These are phyloP conservation scores for Ogataea henricii DNA, from an alignment of 805 yeast genomes.

Conservation along the genomic window DNA sequence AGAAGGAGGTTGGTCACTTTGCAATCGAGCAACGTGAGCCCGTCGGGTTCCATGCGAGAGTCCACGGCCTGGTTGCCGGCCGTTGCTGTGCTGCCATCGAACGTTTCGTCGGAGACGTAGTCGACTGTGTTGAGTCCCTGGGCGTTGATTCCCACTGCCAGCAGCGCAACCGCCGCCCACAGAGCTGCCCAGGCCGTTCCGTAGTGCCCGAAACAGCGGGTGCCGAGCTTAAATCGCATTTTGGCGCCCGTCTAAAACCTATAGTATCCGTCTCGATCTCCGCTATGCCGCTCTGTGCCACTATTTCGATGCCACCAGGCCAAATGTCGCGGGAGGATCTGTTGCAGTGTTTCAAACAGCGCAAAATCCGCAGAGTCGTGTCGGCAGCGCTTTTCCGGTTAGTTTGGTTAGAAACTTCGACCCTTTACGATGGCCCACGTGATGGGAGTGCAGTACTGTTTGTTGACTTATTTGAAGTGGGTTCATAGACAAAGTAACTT, in stretches of 20 bases:
- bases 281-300: background rate
- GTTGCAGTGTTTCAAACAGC: background rate
- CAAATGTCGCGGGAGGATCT: background rate
- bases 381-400: background rate
- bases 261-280: background rate
- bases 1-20: slow-evolving; percentile 56
- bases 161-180: background rate
- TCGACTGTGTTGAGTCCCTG: background rate
- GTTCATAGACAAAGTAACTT: background rate
- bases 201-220: background rate
- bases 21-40: slow-evolving; percentile 28
- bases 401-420: background rate
- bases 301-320: slow-evolving; percentile 2
- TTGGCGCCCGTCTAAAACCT: background rate
- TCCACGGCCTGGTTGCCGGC: background rate
- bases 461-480: background rate
- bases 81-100: background rate
- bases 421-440: too few species aligned
- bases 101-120: background rate
- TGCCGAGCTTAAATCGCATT: background rate
- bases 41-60: background rate
- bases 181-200: background rate
- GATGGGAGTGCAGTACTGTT: too few species aligned
- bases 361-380: background rate
- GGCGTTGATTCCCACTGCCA: background rate